Evolutionary conservation across 192 early-diverging fungal species (phyloP).

Genomic region (Coemansia sp.): DNA sequence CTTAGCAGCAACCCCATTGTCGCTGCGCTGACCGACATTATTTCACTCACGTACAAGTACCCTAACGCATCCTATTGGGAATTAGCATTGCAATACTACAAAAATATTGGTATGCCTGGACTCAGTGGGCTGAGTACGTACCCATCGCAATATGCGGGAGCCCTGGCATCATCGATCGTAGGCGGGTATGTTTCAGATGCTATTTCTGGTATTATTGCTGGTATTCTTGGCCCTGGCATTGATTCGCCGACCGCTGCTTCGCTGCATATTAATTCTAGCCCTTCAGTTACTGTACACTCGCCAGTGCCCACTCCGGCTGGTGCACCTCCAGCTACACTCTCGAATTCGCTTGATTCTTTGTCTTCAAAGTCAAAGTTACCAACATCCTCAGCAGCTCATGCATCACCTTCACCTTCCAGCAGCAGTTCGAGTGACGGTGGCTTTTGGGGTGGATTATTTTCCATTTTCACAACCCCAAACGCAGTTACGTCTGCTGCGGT

Average conservation of each 20-base stretch:
- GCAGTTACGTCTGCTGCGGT: not conserved
- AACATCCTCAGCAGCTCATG: not conserved
- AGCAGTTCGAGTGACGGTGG: not conserved
- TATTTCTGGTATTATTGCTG: constrained; percentile 9
- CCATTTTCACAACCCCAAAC: not conserved
- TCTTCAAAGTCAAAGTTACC: not conserved
- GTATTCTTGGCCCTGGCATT: constrained; percentile 8
- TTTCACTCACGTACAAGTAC: constrained; percentile 24
- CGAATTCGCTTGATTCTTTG: not conserved
- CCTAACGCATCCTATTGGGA: constrained; percentile 30
- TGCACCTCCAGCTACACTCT: not conserved
- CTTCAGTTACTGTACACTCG: not conserved
- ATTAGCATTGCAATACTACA: constrained; percentile 26
- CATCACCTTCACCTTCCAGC: not conserved
- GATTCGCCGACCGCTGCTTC: not conserved
- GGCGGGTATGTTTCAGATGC: constrained; percentile 40
- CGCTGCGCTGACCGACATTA: constrained; percentile 10
- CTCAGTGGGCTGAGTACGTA: constrained; percentile 10
- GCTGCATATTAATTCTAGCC: not conserved
- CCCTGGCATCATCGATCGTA: constrained; percentile 21
- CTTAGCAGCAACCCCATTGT: constrained; percentile 12
- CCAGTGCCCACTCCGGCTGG: not conserved
- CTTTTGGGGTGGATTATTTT: not conserved
- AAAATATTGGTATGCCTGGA: constrained; percentile 35
- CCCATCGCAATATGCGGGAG: constrained; percentile 30